phyloP scores from a whole-genome alignment of 2,329 filamentous ascomycete species.

The Pleomassaria siparia region DNA sequence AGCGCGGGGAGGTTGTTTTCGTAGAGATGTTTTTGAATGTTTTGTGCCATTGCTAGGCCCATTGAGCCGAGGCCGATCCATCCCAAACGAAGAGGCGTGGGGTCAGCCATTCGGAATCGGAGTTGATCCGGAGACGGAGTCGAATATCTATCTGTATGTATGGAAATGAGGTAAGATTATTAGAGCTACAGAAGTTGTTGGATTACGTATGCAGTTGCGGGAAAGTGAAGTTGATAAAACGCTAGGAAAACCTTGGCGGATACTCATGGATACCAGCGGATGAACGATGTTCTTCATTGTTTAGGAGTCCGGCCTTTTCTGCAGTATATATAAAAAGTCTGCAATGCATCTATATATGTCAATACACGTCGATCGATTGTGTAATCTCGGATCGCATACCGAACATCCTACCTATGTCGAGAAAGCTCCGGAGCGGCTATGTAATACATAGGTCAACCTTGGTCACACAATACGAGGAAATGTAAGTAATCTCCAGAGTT shows the following conservation, averaged over 20 bases:
- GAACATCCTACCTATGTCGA: too few relatives aligned
- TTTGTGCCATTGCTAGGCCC: conserved; percentile 54
- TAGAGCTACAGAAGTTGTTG: background rate
- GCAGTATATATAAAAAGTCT: too few relatives aligned
- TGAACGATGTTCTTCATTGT: background rate
- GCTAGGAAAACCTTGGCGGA: background rate
- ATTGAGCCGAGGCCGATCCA: conserved; percentile 54
- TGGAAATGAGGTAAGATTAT: background rate
- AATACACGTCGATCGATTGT: too few relatives aligned
- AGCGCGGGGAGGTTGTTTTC: conserved; percentile 27
- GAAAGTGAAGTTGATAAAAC: background rate
- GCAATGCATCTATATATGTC: too few relatives aligned
- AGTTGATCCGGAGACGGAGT: background rate
- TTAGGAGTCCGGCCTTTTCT: background rate
- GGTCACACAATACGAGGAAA: too few relatives aligned
- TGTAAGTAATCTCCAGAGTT: too few relatives aligned
- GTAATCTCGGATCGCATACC: too few relatives aligned
- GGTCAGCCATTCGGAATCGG: background rate
- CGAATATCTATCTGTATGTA: background rate
- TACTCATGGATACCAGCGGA: background rate
- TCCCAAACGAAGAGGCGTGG: conserved; percentile 11
- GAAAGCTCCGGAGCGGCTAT: too few relatives aligned
- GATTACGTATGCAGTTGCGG: background rate
- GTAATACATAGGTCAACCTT: too few relatives aligned
- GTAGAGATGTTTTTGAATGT: conserved; percentile 49